phyloP scores from a whole-genome alignment of 2,329 filamentous ascomycete species.

The Sclerotinia glacialis region DNA sequence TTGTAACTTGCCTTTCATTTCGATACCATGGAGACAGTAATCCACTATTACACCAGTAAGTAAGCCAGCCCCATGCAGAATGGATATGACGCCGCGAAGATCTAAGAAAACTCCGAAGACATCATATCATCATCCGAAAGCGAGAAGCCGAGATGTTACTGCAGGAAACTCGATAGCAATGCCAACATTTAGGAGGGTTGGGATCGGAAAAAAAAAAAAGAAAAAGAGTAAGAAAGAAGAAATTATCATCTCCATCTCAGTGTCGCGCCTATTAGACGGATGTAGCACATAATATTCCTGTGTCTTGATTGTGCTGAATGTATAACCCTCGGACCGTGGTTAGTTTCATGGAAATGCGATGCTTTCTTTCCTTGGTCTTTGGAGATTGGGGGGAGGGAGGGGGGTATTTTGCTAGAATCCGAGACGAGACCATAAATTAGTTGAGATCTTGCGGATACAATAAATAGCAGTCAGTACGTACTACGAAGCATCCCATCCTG shows the following conservation, averaged over 20 bases:
- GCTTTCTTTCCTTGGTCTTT: neutral
- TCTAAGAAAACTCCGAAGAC: neutral
- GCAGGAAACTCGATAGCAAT: conserved; percentile 6
- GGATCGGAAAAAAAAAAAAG: neutral
- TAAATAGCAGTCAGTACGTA: neutral
- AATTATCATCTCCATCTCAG: neutral
- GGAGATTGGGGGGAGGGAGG: neutral
- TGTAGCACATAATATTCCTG: neutral
- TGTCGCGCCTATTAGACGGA: neutral
- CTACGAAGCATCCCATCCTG: neutral
- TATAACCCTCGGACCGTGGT: neutral
- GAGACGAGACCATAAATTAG: conserved; percentile 25
- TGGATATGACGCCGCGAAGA: neutral
- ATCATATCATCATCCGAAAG: neutral
- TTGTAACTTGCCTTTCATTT: conserved; percentile 1
- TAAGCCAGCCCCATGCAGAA: neutral
- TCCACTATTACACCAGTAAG: neutral
- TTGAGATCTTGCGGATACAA: conserved; percentile 26
- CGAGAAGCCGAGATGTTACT: neutral
- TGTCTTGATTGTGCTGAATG: conserved; percentile 3
- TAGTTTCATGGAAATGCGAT: neutral
- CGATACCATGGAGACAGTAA: neutral
- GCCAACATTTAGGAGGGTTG: neutral
- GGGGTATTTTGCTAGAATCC: neutral
- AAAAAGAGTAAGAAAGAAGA: conserved; percentile 1